Evolutionary conservation across 2,329 filamentous ascomycete genomes (phyloP).

Genomic region (Biscogniauxia mediterranea): DNA sequence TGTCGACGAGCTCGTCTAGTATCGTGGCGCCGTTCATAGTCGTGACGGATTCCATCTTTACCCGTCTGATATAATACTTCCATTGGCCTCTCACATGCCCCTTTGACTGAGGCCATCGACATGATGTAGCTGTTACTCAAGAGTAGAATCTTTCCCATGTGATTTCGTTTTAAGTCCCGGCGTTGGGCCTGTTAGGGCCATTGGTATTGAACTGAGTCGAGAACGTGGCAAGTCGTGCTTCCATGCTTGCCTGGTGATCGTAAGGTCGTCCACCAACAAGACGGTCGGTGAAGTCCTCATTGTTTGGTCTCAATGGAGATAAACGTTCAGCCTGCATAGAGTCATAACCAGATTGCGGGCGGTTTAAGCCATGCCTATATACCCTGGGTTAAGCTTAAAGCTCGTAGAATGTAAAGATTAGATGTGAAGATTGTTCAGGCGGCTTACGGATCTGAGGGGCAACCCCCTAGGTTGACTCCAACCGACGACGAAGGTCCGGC

Average conservation of each 20-base stretch:
- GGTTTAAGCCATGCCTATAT: conserved; percentile 13
- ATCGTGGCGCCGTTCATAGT: no score
- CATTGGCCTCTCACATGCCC: no score
- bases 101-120: no score
- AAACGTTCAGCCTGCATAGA: conserved; percentile 4
- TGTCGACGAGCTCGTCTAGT: no score
- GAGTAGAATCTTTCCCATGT: not conserved
- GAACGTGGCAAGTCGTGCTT: not conserved
- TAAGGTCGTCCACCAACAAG: conserved; percentile 3
- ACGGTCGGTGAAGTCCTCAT: conserved; percentile 8
- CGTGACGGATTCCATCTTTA: no score
- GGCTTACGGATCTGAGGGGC: conserved; percentile 16
- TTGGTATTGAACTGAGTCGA: not conserved
- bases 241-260: conserved; percentile 7
- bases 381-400: not conserved
- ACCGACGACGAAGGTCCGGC: conserved; percentile 4
- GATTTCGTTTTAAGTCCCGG: not conserved
- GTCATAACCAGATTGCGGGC: conserved; percentile 7
- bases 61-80: no score
- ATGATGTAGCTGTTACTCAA: not conserved
- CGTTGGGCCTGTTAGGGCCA: not conserved
- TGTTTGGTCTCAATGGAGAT: not conserved
- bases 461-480: conserved; percentile 10
- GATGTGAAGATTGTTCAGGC: not conserved
- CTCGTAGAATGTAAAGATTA: not conserved